Percentiles rank a stretch among this genome's conserved stretches.
phyloP scores from a whole-genome alignment of 257 asterid genomes.

The Ballota nigra region DNA sequence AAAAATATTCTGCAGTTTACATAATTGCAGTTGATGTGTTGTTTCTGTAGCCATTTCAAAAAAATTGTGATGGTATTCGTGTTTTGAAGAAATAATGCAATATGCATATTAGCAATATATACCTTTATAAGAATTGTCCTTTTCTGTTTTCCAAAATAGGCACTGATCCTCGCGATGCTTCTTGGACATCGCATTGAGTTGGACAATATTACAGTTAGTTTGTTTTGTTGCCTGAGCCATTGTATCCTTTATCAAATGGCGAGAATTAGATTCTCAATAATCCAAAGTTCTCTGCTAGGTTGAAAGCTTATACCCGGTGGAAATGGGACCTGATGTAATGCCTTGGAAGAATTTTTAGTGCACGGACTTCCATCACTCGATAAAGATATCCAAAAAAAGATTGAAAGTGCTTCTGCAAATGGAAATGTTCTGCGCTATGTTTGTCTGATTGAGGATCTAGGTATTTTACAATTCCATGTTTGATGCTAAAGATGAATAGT shows the following conservation, averaged over 20 bases:
- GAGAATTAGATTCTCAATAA: slow-evolving; percentile 6
- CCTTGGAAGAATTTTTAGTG: slow-evolving; percentile 64
- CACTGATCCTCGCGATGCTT: slow-evolving; percentile 88
- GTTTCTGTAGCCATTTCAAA: background rate
- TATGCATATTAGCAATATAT: background rate
- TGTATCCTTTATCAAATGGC: slow-evolving; percentile 13
- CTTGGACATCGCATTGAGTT: slow-evolving; percentile 72
- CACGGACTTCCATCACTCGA: slow-evolving; percentile 80
- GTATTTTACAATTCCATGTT: slow-evolving; percentile 36
- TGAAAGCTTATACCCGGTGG: slow-evolving; percentile 85
- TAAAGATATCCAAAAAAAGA: slow-evolving; percentile 52
- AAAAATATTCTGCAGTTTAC: background rate
- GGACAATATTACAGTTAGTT: slow-evolving; percentile 68
- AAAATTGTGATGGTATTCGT: background rate
- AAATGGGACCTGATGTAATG: slow-evolving; percentile 81
- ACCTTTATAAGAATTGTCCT: slow-evolving; percentile 15
- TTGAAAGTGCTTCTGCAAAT: slow-evolving; percentile 56
- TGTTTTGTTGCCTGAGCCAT: slow-evolving; percentile 11
- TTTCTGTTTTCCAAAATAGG: slow-evolving; percentile 39
- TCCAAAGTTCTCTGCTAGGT: slow-evolving; percentile 39
- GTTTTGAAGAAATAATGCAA: background rate
- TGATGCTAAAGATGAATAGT: slow-evolving; percentile 10
- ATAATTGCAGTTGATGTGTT: background rate
- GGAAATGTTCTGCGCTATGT: slow-evolving; percentile 92
- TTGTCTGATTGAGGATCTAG: slow-evolving; percentile 73